Conservation (phyloP, 345 rosid genomes). For the Cardiospermum halicacabum region DNA sequence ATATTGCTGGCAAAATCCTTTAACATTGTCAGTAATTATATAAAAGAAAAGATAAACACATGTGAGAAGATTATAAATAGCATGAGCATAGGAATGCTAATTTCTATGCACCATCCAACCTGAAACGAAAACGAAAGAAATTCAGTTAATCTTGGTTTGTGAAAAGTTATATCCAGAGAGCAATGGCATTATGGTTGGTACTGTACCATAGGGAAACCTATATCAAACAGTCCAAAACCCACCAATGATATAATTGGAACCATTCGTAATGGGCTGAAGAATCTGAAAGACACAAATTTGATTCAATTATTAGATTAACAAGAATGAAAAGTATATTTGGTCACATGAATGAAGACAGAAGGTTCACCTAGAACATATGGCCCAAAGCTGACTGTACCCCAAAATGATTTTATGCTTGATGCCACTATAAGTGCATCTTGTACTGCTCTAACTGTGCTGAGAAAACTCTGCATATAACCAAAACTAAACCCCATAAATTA, state of each 20-base stretch:
- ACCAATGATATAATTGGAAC: constrained; percentile 90
- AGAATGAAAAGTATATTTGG: not conserved
- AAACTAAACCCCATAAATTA: constrained; percentile 1
- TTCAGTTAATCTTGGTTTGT: not conserved
- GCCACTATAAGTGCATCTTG: constrained; percentile 98
- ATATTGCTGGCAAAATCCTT: no score
- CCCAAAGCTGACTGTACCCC: constrained; percentile 97
- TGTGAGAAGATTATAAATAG: constrained; percentile 78
- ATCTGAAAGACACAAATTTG: constrained; percentile 44
- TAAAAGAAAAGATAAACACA: constrained; percentile 32
- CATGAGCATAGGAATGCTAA: constrained; percentile 87
- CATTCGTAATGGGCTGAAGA: constrained; percentile 97
- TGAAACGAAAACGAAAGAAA: constrained; percentile 18
- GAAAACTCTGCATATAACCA: constrained; percentile 59
- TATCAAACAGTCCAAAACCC: constrained; percentile 92
- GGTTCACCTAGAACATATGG: constrained; percentile 81
- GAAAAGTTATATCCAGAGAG: not conserved
- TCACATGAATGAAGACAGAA: not conserved
- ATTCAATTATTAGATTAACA: not conserved
- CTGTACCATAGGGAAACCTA: constrained; percentile 96
- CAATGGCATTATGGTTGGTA: not conserved
- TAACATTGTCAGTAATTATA: no score
- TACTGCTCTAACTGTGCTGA: constrained; percentile 91
- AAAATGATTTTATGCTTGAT: constrained; percentile 88
- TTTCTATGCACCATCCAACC: constrained; percentile 88